Conservation (phyloP, 2,329 filamentous ascomycete species). For the Aciculosporium take region DNA sequence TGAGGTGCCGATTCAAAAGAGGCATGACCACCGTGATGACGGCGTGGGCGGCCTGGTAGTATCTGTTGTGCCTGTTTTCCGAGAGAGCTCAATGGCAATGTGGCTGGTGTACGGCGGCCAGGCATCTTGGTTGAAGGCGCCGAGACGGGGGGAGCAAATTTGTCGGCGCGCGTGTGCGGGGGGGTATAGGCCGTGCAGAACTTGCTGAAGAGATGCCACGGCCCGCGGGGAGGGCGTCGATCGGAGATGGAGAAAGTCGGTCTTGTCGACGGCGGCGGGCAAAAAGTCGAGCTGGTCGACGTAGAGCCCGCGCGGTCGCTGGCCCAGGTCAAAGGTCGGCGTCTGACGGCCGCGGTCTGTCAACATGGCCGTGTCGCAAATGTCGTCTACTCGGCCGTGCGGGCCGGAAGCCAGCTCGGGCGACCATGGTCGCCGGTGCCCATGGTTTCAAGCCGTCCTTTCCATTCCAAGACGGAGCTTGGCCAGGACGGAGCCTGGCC, state of each 20-base stretch:
- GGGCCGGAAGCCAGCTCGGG: slow-evolving; percentile 56
- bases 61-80: slow-evolving; percentile 28
- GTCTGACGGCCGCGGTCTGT: slow-evolving; percentile 62
- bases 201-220: slow-evolving; percentile 63
- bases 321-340: slow-evolving; percentile 54
- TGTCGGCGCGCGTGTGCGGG: slow-evolving; percentile 24
- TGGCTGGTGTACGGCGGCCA: slow-evolving; percentile 95
- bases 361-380: slow-evolving; percentile 68
- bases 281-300: slow-evolving; percentile 62
- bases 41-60: no score
- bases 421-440: slow-evolving; percentile 52
- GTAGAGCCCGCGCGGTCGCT: slow-evolving; percentile 56
- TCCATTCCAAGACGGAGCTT: slow-evolving; percentile 40
- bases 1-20: slow-evolving; percentile 15
- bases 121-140: slow-evolving; percentile 54
- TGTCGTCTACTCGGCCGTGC: slow-evolving; percentile 54
- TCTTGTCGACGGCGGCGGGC: slow-evolving; percentile 40
- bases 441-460: slow-evolving; percentile 72
- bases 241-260: slow-evolving; percentile 55
- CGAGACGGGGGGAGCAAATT: slow-evolving; percentile 52
- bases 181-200: slow-evolving; percentile 64
- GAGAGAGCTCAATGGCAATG: slow-evolving; percentile 82
- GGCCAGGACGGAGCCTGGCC: slow-evolving; percentile 64
- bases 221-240: slow-evolving; percentile 62
- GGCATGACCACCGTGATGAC: slow-evolving; percentile 13